phyloP scores from a whole-genome alignment of 23 red algal genomes.

The Gracilaria domingensis region DNA sequence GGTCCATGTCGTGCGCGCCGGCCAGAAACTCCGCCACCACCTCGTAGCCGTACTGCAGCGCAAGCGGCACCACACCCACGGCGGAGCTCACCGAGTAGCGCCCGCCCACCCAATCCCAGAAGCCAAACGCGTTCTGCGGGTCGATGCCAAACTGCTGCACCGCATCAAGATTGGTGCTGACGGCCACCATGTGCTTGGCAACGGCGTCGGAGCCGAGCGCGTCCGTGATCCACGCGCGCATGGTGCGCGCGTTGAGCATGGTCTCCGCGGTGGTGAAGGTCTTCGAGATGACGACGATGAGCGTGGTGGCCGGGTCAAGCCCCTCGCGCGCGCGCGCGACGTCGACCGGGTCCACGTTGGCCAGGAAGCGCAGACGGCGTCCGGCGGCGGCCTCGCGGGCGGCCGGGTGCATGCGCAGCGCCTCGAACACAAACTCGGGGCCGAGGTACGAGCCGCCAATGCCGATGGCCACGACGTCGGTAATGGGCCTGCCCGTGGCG shows the following conservation, averaged over 20 bases:
- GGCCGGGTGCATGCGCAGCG: conserved; percentile 70
- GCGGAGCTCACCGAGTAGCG: conserved; percentile 93
- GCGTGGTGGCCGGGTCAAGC: conserved; percentile 89
- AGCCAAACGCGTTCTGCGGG: conserved; percentile 86
- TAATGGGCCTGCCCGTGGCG: conserved; percentile 84
- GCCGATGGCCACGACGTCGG: conserved; percentile 93
- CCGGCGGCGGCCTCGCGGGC: conserved; percentile 72
- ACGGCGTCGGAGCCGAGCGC: conserved; percentile 81
- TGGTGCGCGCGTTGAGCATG: conserved; percentile 97
- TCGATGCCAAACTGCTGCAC: conserved; percentile 93
- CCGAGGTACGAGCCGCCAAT: conserved; percentile 98
- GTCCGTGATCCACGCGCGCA: conserved; percentile 81
- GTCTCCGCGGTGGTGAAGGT: conserved; percentile 99
- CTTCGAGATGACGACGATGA: conserved; percentile 95
- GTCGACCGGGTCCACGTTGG: conserved; percentile 97
- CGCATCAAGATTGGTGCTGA: conserved; percentile 78
- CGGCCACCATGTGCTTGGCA: conserved; percentile 94
- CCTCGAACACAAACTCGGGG: conserved; percentile 98
- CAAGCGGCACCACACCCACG: conserved; percentile 92
- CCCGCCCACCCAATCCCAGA: conserved; percentile 99
- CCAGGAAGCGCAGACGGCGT: conserved; percentile 88
- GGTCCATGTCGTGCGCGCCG: conserved; percentile 91
- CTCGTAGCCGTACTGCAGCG: conserved; percentile 96
- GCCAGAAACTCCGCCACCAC: conserved; percentile 78
- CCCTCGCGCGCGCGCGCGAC: conserved; percentile 78